These are phyloP conservation scores for Pseudocercospora vitis DNA, from an alignment of 2,329 filamentous ascomycete genomes.

Conservation along the genomic window DNA sequence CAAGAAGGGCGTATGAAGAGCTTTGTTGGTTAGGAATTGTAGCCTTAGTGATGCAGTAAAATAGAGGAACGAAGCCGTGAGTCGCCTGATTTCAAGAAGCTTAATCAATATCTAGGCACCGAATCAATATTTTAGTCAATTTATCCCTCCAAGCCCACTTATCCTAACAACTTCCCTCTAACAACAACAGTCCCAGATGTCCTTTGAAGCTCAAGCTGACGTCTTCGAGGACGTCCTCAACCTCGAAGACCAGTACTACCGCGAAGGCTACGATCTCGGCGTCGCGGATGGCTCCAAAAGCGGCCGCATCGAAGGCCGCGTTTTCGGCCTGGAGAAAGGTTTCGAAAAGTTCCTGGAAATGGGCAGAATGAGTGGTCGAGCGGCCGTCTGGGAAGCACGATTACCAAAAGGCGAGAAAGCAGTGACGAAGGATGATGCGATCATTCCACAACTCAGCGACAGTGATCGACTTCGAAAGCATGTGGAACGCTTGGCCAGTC, in stretches of 20 bases:
- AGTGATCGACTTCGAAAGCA: conserved; percentile 75
- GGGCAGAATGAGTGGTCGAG: conserved; percentile 74
- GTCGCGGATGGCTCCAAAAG: conserved; percentile 71
- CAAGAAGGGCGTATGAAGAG: too few species aligned
- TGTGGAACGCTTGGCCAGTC: conserved; percentile 68
- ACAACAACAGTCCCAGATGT: conserved; percentile 13
- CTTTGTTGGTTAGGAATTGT: too few species aligned
- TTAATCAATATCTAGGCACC: not conserved
- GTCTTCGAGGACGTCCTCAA: conserved; percentile 58
- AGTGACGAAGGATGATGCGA: not conserved
- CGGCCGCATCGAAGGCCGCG: conserved; percentile 82
- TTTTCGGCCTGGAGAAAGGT: conserved; percentile 87
- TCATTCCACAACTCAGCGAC: conserved; percentile 16
- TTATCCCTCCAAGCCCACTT: not conserved
- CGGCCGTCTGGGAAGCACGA: conserved; percentile 80
- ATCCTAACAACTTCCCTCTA: not conserved
- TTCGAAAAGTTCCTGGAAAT: conserved; percentile 88
- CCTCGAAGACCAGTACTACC: conserved; percentile 71
- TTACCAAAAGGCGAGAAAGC: conserved; percentile 39
- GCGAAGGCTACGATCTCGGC: conserved; percentile 76
- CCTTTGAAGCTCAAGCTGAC: conserved; percentile 21
- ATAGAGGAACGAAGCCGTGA: too few species aligned
- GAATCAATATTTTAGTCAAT: not conserved
- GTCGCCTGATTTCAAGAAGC: too few species aligned
- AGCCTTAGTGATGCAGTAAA: too few species aligned